A percentile compares a stretch with the other conserved stretches of the same genome.
phyloP scores from a whole-genome alignment of 2,329 filamentous ascomycete genomes.

The Fusarium coffeatum region DNA sequence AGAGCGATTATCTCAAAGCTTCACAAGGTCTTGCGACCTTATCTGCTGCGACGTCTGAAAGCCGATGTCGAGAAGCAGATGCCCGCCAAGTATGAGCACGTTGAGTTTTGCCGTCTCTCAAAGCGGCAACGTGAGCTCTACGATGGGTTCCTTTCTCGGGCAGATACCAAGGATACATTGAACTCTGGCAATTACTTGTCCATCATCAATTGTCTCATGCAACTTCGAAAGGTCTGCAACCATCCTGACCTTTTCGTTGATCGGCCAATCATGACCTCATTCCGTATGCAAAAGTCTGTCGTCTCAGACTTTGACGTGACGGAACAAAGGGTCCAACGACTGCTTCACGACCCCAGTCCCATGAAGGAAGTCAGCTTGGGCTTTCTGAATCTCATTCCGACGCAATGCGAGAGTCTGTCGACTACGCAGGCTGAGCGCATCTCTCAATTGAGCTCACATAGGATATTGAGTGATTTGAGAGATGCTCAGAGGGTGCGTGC shows the following conservation, averaged over 20 bases:
- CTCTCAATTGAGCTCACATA: constrained; percentile 76
- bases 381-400: constrained; percentile 83
- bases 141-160: constrained; percentile 92
- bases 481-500: constrained; percentile 75
- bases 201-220: constrained; percentile 98
- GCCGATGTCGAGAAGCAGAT: constrained; percentile 99
- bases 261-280: constrained; percentile 94
- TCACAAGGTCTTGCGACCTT: constrained; percentile 92
- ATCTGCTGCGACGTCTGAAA: constrained; percentile 89
- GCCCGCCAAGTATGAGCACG: constrained; percentile 97
- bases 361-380: constrained; percentile 76
- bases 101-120: constrained; percentile 93
- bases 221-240: constrained; percentile 96
- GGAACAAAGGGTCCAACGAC: constrained; percentile 75
- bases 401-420: constrained; percentile 75
- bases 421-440: constrained; percentile 64
- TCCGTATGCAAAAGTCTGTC: constrained; percentile 87
- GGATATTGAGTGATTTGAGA: constrained; percentile 74
- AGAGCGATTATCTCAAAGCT: constrained; percentile 92
- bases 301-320: constrained; percentile 78
- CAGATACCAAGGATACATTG: constrained; percentile 88
- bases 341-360: constrained; percentile 70
- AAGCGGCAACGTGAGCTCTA: constrained; percentile 96
- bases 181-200: constrained; percentile 95
- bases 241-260: constrained; percentile 98